Conservation (phyloP, 192 early-diverging fungal species). For the Jimgerdemannia flammicorona region DNA sequence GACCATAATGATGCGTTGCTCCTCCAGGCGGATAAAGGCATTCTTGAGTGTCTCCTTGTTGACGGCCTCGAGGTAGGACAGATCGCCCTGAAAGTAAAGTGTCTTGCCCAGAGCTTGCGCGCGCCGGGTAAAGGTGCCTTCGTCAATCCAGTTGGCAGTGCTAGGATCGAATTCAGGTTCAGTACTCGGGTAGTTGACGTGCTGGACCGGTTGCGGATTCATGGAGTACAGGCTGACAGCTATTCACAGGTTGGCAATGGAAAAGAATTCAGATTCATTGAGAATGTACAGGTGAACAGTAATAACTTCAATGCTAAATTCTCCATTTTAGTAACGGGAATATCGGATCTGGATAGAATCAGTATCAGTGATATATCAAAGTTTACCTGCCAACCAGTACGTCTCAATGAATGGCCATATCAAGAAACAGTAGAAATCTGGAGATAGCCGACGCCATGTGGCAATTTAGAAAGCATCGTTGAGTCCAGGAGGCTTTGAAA, state of each 20-base stretch:
- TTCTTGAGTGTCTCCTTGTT: constrained; percentile 85
- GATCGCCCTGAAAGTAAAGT: constrained; percentile 76
- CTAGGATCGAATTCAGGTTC: constrained; percentile 22
- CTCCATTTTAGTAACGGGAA: constrained; percentile 23
- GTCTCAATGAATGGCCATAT: constrained; percentile 89
- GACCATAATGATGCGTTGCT: constrained; percentile 64
- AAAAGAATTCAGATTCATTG: no score
- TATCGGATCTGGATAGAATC: constrained; percentile 14
- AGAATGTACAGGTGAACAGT: no score
- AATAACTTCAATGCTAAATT: no score
- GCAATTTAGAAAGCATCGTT: neutral
- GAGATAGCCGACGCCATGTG: neutral
- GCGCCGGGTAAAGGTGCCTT: constrained; percentile 63
- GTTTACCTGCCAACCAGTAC: constrained; percentile 75
- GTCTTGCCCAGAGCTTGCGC: constrained; percentile 79
- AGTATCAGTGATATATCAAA: no score
- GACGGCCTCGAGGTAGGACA: constrained; percentile 76
- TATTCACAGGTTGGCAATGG: neutral
- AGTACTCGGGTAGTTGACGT: neutral
- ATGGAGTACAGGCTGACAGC: constrained; percentile 36
- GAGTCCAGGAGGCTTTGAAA: no score
- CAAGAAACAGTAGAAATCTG: constrained; percentile 80
- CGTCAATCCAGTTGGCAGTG: constrained; percentile 51
- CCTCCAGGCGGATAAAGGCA: constrained; percentile 64
- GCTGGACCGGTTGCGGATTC: constrained; percentile 14